Percentiles rank a stretch among this genome's conserved stretches.
Evolutionary conservation across 352 stramenopile species (phyloP).

Genomic region (Thalassiosira oceanica): DNA sequence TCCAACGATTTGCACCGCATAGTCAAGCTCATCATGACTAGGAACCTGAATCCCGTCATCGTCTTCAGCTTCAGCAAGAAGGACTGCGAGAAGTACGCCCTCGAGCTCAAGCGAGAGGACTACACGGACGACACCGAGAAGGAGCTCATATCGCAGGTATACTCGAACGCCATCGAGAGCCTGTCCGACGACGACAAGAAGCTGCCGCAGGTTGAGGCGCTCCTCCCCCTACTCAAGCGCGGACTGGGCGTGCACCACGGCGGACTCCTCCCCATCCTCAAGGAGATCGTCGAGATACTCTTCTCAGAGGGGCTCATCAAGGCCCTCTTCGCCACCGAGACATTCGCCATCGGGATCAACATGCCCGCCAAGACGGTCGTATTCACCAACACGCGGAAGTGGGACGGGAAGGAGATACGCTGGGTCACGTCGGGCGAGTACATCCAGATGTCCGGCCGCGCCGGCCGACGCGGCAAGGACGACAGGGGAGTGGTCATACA

Average conservation of each 20-base stretch:
- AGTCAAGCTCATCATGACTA: conserved; percentile 95
- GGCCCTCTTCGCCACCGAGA: conserved; percentile 97
- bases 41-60: conserved; percentile 82
- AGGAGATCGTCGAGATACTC: conserved; percentile 96
- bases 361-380: conserved; percentile 99
- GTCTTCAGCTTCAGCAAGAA: conserved; percentile 85
- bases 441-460: conserved; percentile 92
- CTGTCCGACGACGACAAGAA: conserved; percentile 95
- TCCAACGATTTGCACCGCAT: conserved; percentile 95
- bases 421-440: conserved; percentile 81
- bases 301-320: conserved; percentile 97
- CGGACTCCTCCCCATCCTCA: conserved; percentile 97
- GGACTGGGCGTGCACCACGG: conserved; percentile 99
- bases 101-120: conserved; percentile 91
- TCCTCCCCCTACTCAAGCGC: conserved; percentile 94
- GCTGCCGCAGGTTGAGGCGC: conserved; percentile 95
- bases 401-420: conserved; percentile 92
- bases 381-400: too few relatives aligned
- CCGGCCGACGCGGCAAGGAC: conserved; percentile 96
- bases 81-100: conserved; percentile 83
- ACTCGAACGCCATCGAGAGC: conserved; percentile 96
- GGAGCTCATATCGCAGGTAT: conserved; percentile 92
- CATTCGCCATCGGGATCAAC: conserved; percentile 96
- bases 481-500: conserved; percentile 96
- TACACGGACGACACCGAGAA: conserved; percentile 99